Evolutionary conservation across 2,329 filamentous ascomycete species (phyloP).

Genomic region (Colletotrichum cordylinicola): DNA sequence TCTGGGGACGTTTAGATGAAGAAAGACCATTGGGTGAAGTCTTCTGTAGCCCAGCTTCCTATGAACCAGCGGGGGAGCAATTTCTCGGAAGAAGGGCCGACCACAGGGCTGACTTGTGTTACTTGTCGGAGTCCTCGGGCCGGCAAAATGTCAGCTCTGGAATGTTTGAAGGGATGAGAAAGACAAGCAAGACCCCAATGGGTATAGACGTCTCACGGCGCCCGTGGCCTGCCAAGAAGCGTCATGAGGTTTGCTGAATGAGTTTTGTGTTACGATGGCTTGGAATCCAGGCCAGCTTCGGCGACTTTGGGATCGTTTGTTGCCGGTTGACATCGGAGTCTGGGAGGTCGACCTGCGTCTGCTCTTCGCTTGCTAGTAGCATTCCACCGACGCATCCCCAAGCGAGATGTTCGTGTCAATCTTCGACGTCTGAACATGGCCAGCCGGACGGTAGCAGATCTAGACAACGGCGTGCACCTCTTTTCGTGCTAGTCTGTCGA

Average conservation of each 20-base stretch:
- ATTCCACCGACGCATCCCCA: not conserved
- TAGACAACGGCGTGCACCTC: not conserved
- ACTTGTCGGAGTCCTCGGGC: not conserved
- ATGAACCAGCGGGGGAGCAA: not conserved
- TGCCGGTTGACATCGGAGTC: not conserved
- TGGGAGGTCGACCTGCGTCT: not conserved
- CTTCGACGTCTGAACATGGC: not conserved
- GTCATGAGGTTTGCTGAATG: not conserved
- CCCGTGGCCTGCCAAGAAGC: not conserved
- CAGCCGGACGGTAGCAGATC: not conserved
- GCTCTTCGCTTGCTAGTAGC: not conserved
- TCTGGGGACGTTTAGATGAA: not conserved
- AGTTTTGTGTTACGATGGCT: not conserved
- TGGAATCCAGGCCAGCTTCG: not conserved
- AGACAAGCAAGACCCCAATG: not conserved
- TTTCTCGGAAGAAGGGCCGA: not conserved
- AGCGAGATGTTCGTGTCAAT: not conserved
- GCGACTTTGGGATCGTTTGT: not conserved
- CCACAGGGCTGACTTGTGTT: not conserved
- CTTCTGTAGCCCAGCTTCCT: not conserved
- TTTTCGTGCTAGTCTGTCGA: not conserved
- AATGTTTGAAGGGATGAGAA: not conserved
- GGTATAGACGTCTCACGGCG: not conserved
- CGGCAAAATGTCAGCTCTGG: not conserved
- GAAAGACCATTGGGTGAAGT: not conserved